Evolutionary conservation across 306 rosid genomes (phyloP).

Genomic region (Sophora flavescens): DNA sequence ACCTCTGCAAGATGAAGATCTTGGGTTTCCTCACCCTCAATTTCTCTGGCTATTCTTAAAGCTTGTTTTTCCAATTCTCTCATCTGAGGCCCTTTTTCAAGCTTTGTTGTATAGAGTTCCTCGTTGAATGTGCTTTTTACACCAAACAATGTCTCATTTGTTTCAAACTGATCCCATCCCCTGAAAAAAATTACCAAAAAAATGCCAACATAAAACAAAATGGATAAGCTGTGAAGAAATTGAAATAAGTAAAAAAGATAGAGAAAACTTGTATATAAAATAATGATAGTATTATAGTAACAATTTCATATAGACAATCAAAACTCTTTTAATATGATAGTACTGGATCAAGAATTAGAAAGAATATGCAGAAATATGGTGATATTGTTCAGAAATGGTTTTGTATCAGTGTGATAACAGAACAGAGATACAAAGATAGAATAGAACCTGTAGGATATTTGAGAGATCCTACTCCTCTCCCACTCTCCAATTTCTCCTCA

Average conservation of each 20-base stretch:
- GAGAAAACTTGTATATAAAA: conserved; percentile 23
- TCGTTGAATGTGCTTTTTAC: conserved; percentile 92
- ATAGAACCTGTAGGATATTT: no score
- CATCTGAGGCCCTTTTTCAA: conserved; percentile 82
- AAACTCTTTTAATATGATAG: conserved; percentile 29
- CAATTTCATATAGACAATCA: conserved; percentile 34
- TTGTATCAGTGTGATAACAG: no score
- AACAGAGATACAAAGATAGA: no score
- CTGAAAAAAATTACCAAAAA: conserved; percentile 49
- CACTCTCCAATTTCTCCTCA: no score
- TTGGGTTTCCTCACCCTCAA: conserved; percentile 92
- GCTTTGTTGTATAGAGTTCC: conserved; percentile 93
- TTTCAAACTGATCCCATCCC: conserved; percentile 95
- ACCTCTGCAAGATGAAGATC: conserved; percentile 98
- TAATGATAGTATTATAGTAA: conserved; percentile 20
- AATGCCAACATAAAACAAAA: conserved; percentile 29
- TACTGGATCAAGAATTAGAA: no score
- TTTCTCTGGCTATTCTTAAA: conserved; percentile 85
- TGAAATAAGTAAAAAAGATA: conserved; percentile 21
- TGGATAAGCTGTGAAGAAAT: conserved; percentile 5
- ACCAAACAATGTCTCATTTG: conserved; percentile 86
- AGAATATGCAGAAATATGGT: no score
- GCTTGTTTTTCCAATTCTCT: conserved; percentile 86
- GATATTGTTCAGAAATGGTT: no score
- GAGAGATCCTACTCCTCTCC: no score